phyloP scores from a whole-genome alignment of 805 yeast genomes.

The Debaryomyces prosopidis region DNA sequence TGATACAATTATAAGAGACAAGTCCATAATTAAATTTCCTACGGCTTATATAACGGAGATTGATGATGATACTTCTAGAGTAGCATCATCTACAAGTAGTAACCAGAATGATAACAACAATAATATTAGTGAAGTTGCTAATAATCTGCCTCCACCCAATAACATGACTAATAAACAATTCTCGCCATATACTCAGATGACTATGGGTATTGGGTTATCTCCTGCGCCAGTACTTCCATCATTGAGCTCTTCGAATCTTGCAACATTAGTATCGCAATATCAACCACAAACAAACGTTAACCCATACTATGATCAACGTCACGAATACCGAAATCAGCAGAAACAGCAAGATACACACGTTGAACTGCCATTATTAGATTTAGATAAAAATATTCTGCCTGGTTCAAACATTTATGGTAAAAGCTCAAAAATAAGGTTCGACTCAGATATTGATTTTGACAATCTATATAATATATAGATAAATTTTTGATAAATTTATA shows the following conservation, averaged over 20 bases:
- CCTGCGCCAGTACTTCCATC: neutral
- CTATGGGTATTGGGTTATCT: conserved; percentile 3
- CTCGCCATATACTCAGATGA: conserved; percentile 4
- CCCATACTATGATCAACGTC: neutral
- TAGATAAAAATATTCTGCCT: neutral
- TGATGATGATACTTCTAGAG: neutral
- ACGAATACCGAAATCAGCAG: neutral
- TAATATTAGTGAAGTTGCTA: too few relatives aligned
- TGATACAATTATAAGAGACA: conserved; percentile 12
- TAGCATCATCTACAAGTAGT: neutral
- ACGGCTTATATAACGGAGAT: conserved; percentile 13
- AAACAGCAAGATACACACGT: neutral
- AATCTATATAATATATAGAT: too few relatives aligned
- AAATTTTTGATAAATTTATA: too few relatives aligned
- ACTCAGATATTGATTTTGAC: too few relatives aligned
- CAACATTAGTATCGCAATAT: neutral
- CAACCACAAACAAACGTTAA: neutral
- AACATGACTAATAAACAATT: neutral
- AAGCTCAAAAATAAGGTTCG: too few relatives aligned
- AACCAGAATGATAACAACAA: neutral
- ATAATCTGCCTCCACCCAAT: neutral
- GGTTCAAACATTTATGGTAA: neutral
- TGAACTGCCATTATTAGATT: neutral
- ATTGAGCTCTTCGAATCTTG: neutral
- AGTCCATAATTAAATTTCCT: conserved; percentile 1